Percentiles rank a stretch among this genome's conserved stretches.
These are phyloP conservation scores for Myxozyma udenii DNA, from an alignment of 805 yeast species.

Conservation along the genomic window DNA sequence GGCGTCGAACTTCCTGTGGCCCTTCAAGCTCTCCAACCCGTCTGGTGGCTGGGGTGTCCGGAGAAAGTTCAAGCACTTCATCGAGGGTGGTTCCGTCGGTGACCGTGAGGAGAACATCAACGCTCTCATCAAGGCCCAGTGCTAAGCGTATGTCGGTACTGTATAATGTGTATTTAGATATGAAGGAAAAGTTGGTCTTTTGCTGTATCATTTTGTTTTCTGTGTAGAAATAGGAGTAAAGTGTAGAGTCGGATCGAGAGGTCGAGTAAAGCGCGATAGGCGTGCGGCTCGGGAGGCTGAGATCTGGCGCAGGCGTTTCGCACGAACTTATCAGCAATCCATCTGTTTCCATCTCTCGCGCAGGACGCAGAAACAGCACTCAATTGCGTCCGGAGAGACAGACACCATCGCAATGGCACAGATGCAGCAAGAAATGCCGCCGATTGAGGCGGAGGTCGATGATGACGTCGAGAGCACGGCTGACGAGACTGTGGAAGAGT, in stretches of 20 bases:
- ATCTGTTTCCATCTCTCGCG: no score
- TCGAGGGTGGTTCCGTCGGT: slow-evolving; percentile 84
- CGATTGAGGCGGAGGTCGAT: not conserved
- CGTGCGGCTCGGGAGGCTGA: no score
- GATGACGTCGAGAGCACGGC: not conserved
- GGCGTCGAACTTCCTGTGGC: slow-evolving; percentile 82
- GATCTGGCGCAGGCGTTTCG: no score
- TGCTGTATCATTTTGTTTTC: not conserved
- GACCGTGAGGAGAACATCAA: slow-evolving; percentile 78
- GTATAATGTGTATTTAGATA: not conserved
- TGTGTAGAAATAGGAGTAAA: not conserved
- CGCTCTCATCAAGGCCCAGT: slow-evolving; percentile 50
- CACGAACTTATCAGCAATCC: no score
- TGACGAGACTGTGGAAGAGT: not conserved
- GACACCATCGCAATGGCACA: not conserved
- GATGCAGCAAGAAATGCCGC: not conserved
- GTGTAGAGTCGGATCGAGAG: no score
- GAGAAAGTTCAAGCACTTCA: slow-evolving; percentile 79
- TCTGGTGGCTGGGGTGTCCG: slow-evolving; percentile 77
- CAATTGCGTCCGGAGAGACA: no score
- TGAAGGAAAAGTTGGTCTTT: not conserved
- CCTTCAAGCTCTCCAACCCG: slow-evolving; percentile 80
- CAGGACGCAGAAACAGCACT: no score
- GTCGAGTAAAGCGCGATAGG: no score
- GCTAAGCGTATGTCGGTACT: slow-evolving; percentile 10